phyloP scores from a whole-genome alignment of 2,329 filamentous ascomycete genomes.

The Neofusicoccum sp. region DNA sequence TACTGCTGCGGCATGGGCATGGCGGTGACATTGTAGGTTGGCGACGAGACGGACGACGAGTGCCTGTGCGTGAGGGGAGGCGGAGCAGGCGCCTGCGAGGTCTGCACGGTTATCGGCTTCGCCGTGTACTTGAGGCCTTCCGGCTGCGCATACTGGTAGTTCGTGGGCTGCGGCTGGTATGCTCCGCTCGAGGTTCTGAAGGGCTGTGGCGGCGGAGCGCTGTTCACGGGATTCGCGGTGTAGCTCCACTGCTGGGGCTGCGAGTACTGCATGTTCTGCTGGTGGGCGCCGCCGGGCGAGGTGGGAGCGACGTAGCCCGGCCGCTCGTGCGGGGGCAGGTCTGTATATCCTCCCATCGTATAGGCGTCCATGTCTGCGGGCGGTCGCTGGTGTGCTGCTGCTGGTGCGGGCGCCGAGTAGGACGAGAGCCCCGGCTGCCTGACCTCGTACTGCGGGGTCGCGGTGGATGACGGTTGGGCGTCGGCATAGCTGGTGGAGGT shows the following conservation, averaged over 20 bases:
- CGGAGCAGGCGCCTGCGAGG: slow-evolving; percentile 25
- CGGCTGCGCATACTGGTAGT: slow-evolving; percentile 46
- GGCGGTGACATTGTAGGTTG: slow-evolving; percentile 23
- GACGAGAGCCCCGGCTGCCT: slow-evolving; percentile 40
- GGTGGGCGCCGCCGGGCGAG: slow-evolving; percentile 20
- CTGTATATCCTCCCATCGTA: slow-evolving; percentile 49
- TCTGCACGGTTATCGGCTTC: slow-evolving; percentile 35
- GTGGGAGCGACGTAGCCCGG: slow-evolving; percentile 38
- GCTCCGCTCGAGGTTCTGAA: slow-evolving; percentile 23
- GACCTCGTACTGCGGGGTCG: slow-evolving; percentile 42
- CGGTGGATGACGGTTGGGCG: slow-evolving; percentile 26
- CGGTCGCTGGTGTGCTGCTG: background rate
- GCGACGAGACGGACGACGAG: slow-evolving; percentile 11
- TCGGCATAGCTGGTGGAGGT: slow-evolving; percentile 28
- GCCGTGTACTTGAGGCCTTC: slow-evolving; percentile 48
- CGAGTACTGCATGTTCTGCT: slow-evolving; percentile 37
- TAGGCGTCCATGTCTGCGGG: slow-evolving; percentile 30
- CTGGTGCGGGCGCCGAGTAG: slow-evolving; percentile 9
- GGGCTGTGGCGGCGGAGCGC: slow-evolving; percentile 23
- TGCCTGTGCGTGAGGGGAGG: background rate
- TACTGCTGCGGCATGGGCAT: slow-evolving; percentile 29
- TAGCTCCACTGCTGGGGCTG: slow-evolving; percentile 33
- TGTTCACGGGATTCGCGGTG: slow-evolving; percentile 30
- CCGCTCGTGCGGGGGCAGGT: slow-evolving; percentile 48
- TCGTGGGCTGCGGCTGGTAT: slow-evolving; percentile 24